phyloP scores from a whole-genome alignment of 2,329 filamentous ascomycete species.

The Trichoderma koningiopsis region DNA sequence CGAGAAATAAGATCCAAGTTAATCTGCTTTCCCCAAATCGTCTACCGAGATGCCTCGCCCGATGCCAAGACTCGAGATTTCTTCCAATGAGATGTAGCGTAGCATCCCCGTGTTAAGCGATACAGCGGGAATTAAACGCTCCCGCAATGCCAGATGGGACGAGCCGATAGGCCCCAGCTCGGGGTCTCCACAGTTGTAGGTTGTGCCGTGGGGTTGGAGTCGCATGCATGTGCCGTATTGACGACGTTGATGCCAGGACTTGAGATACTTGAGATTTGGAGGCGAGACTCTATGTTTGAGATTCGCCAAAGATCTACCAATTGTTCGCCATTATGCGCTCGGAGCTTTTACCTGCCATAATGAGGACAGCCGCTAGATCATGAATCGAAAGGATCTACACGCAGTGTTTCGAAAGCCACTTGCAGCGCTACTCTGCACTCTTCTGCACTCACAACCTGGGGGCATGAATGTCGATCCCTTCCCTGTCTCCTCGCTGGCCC shows the following conservation, averaged over 20 bases:
- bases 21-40: not conserved
- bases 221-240: not conserved
- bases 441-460: not conserved
- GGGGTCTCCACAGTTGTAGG: not conserved
- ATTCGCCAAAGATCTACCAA: not conserved
- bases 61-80: not conserved
- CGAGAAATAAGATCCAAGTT: not conserved
- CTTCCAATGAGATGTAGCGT: slow-evolving; percentile 18
- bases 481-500: not conserved
- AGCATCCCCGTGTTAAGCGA: slow-evolving; percentile 17
- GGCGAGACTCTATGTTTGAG: not conserved
- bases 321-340: not conserved
- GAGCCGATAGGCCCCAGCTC: slow-evolving; percentile 10
- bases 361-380: not conserved
- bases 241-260: not conserved
- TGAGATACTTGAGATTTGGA: not conserved
- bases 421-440: not conserved
- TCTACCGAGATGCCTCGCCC: slow-evolving; percentile 1
- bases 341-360: not conserved
- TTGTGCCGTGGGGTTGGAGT: not conserved
- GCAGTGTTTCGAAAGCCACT: not conserved
- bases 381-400: not conserved
- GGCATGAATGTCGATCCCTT: slow-evolving; percentile 3
- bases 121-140: not conserved
- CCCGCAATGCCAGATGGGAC: slow-evolving; percentile 10